Base-by-base conservation (phyloP, 805 yeast genomes). In the Saccharomycopsis schoenii region DNA sequence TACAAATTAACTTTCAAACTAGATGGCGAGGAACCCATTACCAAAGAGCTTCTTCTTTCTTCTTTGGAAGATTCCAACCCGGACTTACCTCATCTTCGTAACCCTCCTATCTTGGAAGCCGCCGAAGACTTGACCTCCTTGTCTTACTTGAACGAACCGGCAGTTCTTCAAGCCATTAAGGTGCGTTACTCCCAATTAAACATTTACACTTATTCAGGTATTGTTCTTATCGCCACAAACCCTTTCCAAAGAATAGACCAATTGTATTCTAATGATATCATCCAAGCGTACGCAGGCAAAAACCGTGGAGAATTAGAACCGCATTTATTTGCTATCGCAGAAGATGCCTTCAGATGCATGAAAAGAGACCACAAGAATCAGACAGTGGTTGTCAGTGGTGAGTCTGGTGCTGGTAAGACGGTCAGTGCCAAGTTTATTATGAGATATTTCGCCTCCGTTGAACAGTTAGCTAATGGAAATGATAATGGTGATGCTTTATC, bases 391-490 rank as follows among this genome's bases (percentile, higher is more conserved):
- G 98, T 93, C 17, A 84, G 92, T 67, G 99, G 99, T 75, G 99
- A 93, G 75, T 89, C 97, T 6, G 99, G 99, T 74, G 98, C 99
- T 36, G 99, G 99, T 73, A 94, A 93, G 70, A 94, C 98, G 4
- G 98, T 93, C 51, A 85, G 94, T 65, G 99, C 99, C 47, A 93
- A 93, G 72, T 93, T 89, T 73, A 93, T 93, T 66, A 93, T 93
- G 98, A 84, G 98, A 73, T 93, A 92, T 74, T 92, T 93, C 72
- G 98, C 98, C 2, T 85, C 96, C 17, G 97, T 93, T 15, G 97
- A 93, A 70, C 50, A 62, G 8, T 36, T 15, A 39, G 79, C 76
- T 62, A 69, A 69, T 58, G 63, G 73, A 17, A 70, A 67, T 59
- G 69, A 68, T 56, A 70, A 67, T 62, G 72, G 72, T n/a, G 74